Evolutionary conservation across 2,329 filamentous ascomycete genomes (phyloP).

Genomic region (Coniochaeta prunicola): DNA sequence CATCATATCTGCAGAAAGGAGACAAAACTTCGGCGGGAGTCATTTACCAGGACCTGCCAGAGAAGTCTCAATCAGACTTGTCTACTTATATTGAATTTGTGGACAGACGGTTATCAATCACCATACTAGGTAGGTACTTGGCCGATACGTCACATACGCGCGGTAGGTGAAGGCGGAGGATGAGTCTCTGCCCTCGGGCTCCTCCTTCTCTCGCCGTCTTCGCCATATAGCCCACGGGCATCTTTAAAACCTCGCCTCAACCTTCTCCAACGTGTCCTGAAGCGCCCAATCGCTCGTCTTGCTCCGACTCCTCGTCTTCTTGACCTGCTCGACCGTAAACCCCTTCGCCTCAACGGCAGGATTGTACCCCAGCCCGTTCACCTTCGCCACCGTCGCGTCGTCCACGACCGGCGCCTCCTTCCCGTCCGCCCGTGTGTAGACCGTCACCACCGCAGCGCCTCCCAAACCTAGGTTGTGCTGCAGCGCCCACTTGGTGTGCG

Average conservation of each 20-base stretch:
- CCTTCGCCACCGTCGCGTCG: conserved; percentile 56
- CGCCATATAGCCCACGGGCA: not conserved
- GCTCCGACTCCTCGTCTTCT: conserved; percentile 62
- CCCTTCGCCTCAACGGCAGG: conserved; percentile 84
- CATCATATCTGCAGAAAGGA: not conserved
- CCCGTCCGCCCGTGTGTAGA: conserved; percentile 81
- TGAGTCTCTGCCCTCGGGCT: not conserved
- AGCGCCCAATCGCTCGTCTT: conserved; percentile 66
- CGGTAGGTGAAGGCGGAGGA: not conserved
- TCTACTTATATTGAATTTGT: not conserved
- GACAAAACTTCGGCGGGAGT: not conserved
- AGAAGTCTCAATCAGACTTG: not conserved
- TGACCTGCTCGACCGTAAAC: conserved; percentile 72
- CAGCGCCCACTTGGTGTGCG: conserved; percentile 63
- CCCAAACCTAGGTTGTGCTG: conserved; percentile 93
- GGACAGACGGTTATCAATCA: not conserved
- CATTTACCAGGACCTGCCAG: not conserved
- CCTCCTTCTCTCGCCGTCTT: not conserved
- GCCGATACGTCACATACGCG: not conserved
- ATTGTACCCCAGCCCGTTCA: conserved; percentile 76
- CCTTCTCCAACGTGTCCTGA: conserved; percentile 66
- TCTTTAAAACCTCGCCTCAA: conserved; percentile 39
- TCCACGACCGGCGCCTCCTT: conserved; percentile 52
- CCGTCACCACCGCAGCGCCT: conserved; percentile 82
- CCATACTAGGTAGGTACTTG: too few relatives aligned